phyloP scores from a whole-genome alignment of 2,329 filamentous ascomycete genomes.

The Phyllosticta ampelicida region DNA sequence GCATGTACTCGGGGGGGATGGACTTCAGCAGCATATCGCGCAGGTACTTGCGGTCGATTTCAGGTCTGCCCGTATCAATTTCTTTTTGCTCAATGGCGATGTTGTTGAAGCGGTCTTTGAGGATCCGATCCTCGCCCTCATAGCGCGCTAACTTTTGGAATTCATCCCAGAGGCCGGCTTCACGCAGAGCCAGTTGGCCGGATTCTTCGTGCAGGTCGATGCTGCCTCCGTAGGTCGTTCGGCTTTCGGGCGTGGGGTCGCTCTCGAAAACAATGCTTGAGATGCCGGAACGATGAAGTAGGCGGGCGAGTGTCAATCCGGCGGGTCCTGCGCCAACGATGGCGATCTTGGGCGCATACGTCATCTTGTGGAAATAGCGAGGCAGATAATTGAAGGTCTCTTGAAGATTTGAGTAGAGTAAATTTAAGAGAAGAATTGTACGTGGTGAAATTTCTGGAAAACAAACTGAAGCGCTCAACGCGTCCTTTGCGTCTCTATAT shows the following conservation, averaged over 20 bases:
- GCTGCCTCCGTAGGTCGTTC: conserved; percentile 41
- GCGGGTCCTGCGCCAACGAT: conserved; percentile 32
- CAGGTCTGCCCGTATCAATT: conserved; percentile 31
- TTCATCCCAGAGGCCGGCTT: conserved; percentile 39
- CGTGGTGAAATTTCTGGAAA: neutral
- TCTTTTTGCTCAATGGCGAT: conserved; percentile 17
- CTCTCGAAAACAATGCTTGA: conserved; percentile 41
- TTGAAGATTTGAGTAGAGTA: neutral
- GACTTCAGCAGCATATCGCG: conserved; percentile 36
- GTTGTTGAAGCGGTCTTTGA: conserved; percentile 31
- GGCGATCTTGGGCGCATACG: conserved; percentile 21
- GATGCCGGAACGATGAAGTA: conserved; percentile 39
- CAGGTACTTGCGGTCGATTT: conserved; percentile 43
- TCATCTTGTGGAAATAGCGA: conserved; percentile 12
- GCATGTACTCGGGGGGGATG: conserved; percentile 35
- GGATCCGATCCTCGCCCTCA: conserved; percentile 41
- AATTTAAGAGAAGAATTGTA: neutral
- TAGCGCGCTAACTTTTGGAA: conserved; percentile 43
- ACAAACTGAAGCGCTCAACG: neutral
- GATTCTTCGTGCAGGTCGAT: conserved; percentile 44
- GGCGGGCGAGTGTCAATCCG: conserved; percentile 42
- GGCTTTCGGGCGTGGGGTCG: conserved; percentile 26
- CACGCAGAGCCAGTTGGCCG: conserved; percentile 41
- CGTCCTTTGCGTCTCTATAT: neutral
- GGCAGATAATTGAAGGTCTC: neutral